Base-by-base conservation (phyloP, 768 basidiomycete genomes). In the Kwoniella shandongensis region DNA sequence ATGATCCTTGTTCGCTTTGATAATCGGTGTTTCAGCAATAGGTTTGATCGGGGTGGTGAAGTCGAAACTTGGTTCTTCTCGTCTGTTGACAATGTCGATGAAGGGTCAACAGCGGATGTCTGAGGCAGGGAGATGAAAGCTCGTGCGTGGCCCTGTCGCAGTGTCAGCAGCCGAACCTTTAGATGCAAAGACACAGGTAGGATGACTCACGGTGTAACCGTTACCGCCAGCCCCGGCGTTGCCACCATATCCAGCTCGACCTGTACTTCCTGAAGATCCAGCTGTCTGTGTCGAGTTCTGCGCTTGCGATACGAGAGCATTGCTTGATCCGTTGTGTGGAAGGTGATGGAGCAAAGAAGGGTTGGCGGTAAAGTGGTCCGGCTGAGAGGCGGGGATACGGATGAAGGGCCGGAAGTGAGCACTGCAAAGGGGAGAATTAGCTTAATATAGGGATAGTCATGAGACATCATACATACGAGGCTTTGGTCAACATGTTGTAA, bases 351-450 rank as follows among this genome's bases (percentile, higher is more conserved):
- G 58, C 13, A 68, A 54, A 7, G 67, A 73, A 46, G 72, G 68
- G 57, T 76, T 76, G 23, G 71, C 61, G 29, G 75, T 66, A 59
- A 76, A 76, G n/a, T 69, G 71, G 29, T 73, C 69, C 10, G 71
- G 72, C 13, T 54, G 39, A 45, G 46, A 53, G 46, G 67, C 48
- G 15, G 63, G 67, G 13, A 72, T 65, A n/a, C 72, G 74, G 44
- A 76, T 67, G 42, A 73, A 60, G 0, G 74, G 74, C 22, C 74
- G 74, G 52, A 76, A 60, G 67, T 76, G 74, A 40, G 69, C 62
- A 44, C 72, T 76, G 60, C 8, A 25, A 29, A 15, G 4, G 30
- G 20, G 17, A 25, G 10, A 49, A n/a, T 18, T 23, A 17, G 30
- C 25, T 39, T 12, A 53, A 53, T 13, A 49, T 29, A 26, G 23